These are phyloP conservation scores for Yamadazyma aaseri DNA, from an alignment of 1,139 yeast genomes.

Conservation along the genomic window DNA sequence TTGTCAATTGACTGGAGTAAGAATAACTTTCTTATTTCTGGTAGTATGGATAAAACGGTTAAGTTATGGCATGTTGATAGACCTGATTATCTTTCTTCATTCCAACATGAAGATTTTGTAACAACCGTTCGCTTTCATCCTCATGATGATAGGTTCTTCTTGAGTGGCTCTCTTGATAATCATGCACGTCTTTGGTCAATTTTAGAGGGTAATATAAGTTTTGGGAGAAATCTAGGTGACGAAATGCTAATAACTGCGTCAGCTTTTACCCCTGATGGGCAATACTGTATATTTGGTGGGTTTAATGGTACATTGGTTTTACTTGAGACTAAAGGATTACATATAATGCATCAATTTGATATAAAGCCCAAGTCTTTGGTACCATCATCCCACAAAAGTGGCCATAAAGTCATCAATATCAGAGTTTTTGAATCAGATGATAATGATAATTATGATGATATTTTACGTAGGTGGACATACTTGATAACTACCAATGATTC, in stretches of 20 bases:
- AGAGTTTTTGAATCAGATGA: conserved; percentile 26
- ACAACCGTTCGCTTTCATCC: conserved; percentile 84
- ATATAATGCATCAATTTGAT: conserved; percentile 54
- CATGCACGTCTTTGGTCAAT: conserved; percentile 82
- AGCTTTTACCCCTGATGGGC: conserved; percentile 69
- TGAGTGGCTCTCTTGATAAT: conserved; percentile 82
- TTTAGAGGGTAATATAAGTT: conserved; percentile 52
- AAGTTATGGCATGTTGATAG: conserved; percentile 84
- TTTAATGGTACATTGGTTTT: conserved; percentile 70
- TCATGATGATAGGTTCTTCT: conserved; percentile 80
- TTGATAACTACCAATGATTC: conserved; percentile 80
- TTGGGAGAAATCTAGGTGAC: conserved; percentile 39
- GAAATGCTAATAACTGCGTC: conserved; percentile 70
- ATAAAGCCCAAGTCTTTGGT: conserved; percentile 31
- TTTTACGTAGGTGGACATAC: conserved; percentile 32
- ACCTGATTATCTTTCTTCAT: conserved; percentile 59
- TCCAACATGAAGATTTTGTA: conserved; percentile 76
- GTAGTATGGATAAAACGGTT: conserved; percentile 85
- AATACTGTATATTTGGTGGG: conserved; percentile 70
- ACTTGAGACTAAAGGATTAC: conserved; percentile 66
- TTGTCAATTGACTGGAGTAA: conserved; percentile 85
- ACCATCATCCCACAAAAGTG: conserved; percentile 27
- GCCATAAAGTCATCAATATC: conserved; percentile 44
- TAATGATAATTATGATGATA: conserved; percentile 10
- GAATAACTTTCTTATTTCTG: conserved; percentile 74